Evolutionary conservation across 805 yeast species (phyloP), one percentile per base, ranked within the genome.

Genomic region (Grigorovia jiainica): DNA sequence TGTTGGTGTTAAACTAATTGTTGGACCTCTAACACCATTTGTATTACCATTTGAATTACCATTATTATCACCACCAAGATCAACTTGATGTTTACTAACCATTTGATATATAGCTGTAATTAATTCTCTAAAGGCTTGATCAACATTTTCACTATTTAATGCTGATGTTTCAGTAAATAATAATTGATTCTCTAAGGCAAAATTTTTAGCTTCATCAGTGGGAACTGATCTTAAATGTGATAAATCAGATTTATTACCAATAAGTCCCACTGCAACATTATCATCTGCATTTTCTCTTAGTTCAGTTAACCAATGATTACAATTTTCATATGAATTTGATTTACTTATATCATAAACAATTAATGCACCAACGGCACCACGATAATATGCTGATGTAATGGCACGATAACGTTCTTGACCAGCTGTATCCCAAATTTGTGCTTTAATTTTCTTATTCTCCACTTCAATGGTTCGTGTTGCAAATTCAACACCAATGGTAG

Each of bases 401-500:
- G 95, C 86, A 67, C 95, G 77, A 68, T 87, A 87, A 56, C 95
- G 72, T 63, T 87, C 96, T 66, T 87, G 95, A 16, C 96, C 96
- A 1, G 96, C 95, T 25, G 96, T 87, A 61, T 87, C 96, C 95
- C 95, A 83, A 34, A 90, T 83, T 65, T 92, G 97, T 60, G 90
- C 74, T 68, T 92, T 92, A 65, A 92, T 84, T 50, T 82, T 82
- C 65, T 84, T 83, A 40, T 95, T 95, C 48, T 89, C 87, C 49
- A 87, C 74, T 52, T 90, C 96, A 51, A 89, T 84, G 24, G 96
- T 89, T 66, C 96, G 82, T 61, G 92, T 90, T 70, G 92, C 90
- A 75, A 92, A 90, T 64, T 90, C 97, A 57, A 90, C 90, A 41
- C 98, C 97, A 55, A 90, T 92, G 38, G 98, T 90, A 45, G 97